phyloP scores from a whole-genome alignment of 352 stramenopile species.

The Nothophytophthora sp. region DNA sequence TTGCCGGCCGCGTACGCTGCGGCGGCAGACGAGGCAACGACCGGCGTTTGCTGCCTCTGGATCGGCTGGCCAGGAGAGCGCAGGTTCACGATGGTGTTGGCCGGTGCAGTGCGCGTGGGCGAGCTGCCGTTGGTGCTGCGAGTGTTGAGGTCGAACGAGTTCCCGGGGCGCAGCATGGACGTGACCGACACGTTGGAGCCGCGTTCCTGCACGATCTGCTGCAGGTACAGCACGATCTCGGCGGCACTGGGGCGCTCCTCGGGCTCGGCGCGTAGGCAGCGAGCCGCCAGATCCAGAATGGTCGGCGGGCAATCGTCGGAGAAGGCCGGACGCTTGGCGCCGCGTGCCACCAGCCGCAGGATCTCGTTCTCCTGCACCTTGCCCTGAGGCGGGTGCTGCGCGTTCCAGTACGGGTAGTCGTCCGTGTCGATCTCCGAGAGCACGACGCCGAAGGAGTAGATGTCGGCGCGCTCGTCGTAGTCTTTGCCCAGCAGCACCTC shows the following conservation, averaged over 20 bases:
- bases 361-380: conserved; percentile 64
- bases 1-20: conserved; percentile 11
- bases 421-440: conserved; percentile 61
- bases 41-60: conserved; percentile 12
- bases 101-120: conserved; percentile 10
- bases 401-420: conserved; percentile 67
- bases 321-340: conserved; percentile 49
- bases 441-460: conserved; percentile 59
- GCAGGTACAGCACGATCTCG: conserved; percentile 53
- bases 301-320: conserved; percentile 42
- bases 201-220: conserved; percentile 36
- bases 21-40: conserved; percentile 3
- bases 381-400: conserved; percentile 34
- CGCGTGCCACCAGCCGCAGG: conserved; percentile 54
- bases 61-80: neutral
- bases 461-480: conserved; percentile 52
- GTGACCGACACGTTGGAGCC: conserved; percentile 14
- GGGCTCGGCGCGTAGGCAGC: conserved; percentile 56
- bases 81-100: conserved; percentile 25
- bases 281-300: conserved; percentile 50
- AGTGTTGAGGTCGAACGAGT: conserved; percentile 22
- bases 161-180: conserved; percentile 14
- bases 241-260: conserved; percentile 52
- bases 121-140: conserved; percentile 22
- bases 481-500: conserved; percentile 52